phyloP scores from a whole-genome alignment of 371 early-diverging fungal species.

The Mortierella sp. region DNA sequence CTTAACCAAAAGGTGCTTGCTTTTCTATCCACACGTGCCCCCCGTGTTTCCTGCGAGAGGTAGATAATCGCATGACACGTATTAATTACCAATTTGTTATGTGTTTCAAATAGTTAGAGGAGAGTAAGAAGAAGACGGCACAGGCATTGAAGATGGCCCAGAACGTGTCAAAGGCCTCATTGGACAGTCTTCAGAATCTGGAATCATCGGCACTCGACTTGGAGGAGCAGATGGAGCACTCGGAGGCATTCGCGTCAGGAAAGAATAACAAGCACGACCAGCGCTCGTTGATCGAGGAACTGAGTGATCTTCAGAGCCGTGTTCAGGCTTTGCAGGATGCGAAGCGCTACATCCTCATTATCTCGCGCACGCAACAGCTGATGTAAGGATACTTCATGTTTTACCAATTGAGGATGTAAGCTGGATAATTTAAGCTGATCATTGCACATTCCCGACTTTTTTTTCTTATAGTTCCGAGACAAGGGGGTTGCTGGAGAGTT shows the following conservation, averaged over 20 bases:
- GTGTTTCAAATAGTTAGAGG: slow-evolving; percentile 31
- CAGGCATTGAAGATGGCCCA: slow-evolving; percentile 37
- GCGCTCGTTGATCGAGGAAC: slow-evolving; percentile 45
- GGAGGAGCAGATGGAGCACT: slow-evolving; percentile 47
- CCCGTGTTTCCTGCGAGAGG: not conserved
- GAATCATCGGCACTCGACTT: slow-evolving; percentile 48
- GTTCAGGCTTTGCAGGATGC: slow-evolving; percentile 53
- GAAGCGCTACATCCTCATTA: slow-evolving; percentile 37
- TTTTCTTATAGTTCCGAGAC: slow-evolving; percentile 31
- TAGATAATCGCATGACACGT: not conserved
- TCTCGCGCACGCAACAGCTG: slow-evolving; percentile 37
- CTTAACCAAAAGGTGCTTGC: slow-evolving; percentile 29
- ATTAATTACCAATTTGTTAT: not conserved
- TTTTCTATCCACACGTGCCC: not conserved
- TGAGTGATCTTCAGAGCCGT: slow-evolving; percentile 32
- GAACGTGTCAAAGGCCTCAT: slow-evolving; percentile 17
- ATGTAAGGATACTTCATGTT: slow-evolving; percentile 23
- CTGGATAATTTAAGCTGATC: not conserved
- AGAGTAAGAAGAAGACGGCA: slow-evolving; percentile 33
- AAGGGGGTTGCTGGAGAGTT: slow-evolving; percentile 36
- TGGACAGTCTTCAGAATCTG: slow-evolving; percentile 23
- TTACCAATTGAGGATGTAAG: not conserved
- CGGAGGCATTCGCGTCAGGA: slow-evolving; percentile 44
- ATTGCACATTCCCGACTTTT: not conserved
- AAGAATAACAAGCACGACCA: slow-evolving; percentile 42